Percentiles rank a stretch among this genome's conserved stretches.
Evolutionary conservation across 352 stramenopile species (phyloP).

Genomic region (Pythium plurisporium): DNA sequence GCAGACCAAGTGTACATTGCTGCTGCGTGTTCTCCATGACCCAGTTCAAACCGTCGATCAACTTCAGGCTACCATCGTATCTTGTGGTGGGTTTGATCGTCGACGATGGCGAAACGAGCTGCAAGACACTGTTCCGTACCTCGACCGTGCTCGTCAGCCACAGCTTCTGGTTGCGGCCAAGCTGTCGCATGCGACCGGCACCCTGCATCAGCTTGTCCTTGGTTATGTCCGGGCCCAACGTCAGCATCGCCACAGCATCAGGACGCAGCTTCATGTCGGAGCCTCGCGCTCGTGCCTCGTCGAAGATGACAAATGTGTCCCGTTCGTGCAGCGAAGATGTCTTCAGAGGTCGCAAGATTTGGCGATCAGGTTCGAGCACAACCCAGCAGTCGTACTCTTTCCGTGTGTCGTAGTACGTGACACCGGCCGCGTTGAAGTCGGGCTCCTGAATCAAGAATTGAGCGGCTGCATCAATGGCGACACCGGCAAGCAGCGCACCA

Average conservation of each 20-base stretch:
- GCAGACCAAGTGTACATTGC: constrained; percentile 51
- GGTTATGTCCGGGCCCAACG: constrained; percentile 75
- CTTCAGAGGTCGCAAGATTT: constrained; percentile 40
- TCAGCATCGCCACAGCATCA: constrained; percentile 71
- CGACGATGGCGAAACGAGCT: neutral
- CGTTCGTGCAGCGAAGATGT: constrained; percentile 65
- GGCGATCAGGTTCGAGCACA: constrained; percentile 56
- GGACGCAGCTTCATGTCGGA: constrained; percentile 86
- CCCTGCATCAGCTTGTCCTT: constrained; percentile 94
- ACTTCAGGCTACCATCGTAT: neutral
- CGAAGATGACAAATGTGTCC: constrained; percentile 90
- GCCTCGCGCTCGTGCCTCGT: constrained; percentile 84
- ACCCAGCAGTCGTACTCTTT: constrained; percentile 64
- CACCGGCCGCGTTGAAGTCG: constrained; percentile 29
- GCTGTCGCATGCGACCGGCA: constrained; percentile 79
- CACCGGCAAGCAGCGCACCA: constrained; percentile 72
- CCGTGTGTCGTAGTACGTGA: constrained; percentile 83
- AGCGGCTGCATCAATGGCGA: constrained; percentile 46
- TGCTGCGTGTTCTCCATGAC: constrained; percentile 82
- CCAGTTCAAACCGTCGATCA: constrained; percentile 60
- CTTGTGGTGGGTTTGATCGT: constrained; percentile 9
- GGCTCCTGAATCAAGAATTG: constrained; percentile 34
- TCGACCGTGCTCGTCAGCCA: constrained; percentile 66
- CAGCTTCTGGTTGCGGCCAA: constrained; percentile 66
- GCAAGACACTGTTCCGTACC: constrained; percentile 41